These are phyloP conservation scores for Paecilomyces sp. DNA, from an alignment of 2,329 filamentous ascomycete genomes.

Conservation along the genomic window DNA sequence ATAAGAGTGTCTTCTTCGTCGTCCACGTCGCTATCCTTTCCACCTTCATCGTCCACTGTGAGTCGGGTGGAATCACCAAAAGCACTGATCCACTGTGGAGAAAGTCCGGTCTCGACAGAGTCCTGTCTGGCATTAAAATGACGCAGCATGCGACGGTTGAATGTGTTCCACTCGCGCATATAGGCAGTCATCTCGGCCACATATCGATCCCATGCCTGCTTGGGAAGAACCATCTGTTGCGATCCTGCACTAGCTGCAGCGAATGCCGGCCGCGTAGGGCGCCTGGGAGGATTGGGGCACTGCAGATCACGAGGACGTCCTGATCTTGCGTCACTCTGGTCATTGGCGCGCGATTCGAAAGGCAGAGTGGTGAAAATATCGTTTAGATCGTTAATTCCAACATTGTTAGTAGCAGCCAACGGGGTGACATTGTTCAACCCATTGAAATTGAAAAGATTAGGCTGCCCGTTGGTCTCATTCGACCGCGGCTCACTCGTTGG, in stretches of 20 bases:
- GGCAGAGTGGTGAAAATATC: conserved; percentile 50
- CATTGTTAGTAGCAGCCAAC: conserved; percentile 38
- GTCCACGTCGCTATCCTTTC: conserved; percentile 13
- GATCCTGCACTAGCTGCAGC: conserved; percentile 20
- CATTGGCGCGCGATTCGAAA: conserved; percentile 48
- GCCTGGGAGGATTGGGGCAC: conserved; percentile 46
- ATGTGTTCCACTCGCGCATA: conserved; percentile 49
- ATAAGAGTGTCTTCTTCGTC: conserved; percentile 19
- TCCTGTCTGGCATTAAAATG: conserved; percentile 50
- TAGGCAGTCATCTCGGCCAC: conserved; percentile 48
- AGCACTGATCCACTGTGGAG: conserved; percentile 45
- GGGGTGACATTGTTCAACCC: conserved; percentile 45
- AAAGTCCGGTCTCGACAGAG: conserved; percentile 38
- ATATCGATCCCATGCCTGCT: conserved; percentile 45
- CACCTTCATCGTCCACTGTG: conserved; percentile 20
- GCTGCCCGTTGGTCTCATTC: conserved; percentile 8
- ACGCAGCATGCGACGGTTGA: conserved; percentile 47
- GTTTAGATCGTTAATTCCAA: conserved; percentile 46
- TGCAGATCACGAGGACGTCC: conserved; percentile 32
- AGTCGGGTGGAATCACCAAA: conserved; percentile 40
- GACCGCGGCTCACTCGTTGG: conserved; percentile 1
- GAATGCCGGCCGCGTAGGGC: conserved; percentile 33
- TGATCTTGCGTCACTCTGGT: conserved; percentile 33
- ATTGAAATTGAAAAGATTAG: conserved; percentile 38
- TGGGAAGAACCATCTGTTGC: conserved; percentile 32